Evolutionary conservation across 2,329 filamentous ascomycete genomes (phyloP), one percentile per base, ranked within the genome.

Genomic region (Xylariaceae sp.): DNA sequence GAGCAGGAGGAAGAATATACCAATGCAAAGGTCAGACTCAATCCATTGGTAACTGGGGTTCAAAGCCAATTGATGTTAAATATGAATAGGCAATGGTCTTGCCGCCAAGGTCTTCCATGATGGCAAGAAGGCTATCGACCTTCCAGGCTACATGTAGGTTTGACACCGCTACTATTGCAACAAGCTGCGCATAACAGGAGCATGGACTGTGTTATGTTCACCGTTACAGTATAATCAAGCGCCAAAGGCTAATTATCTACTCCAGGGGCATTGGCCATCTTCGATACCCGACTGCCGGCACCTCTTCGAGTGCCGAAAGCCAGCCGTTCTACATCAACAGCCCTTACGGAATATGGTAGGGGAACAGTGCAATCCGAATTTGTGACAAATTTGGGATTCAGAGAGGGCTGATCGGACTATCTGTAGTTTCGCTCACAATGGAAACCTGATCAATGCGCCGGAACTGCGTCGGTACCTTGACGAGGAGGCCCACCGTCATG

Each of bases 321-420:
- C 86, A 90, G 66, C 87, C 86, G 0, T 89, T 90, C 68, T 90
- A 89, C 63, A 85, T 89, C 60, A 90, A 89, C 71, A 79, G 75
- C 50, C 86, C 86, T 2, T 89, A 89, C 63, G 86, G 86, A 44
- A 87, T 90, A 59, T 83, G 78, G 53, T 55, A 51, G 45, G 53
- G 47, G 39, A 27, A 27, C 6, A 11, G 12, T 11, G n/a, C 3
- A 19, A 32, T 17, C 33, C 18, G 18, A 19, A 19, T 22, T 15
- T 5, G 18, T n/a, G 11, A 14, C 12, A 11, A 39, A n/a, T 11
- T 15, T 14, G 15, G 1, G 6, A 7, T n/a, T 17, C 10, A 2
- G 7, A n/a, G 6, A 22, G n/a, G n/a, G 19, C 47, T 52, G 27
- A 56, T 42, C 19, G 33, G n/a, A 11, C 2, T 39, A 36, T 30